Evolutionary conservation across 177 flowering plant genomes (phyloP), one percentile per base, ranked within the genome.

Genomic region (Vitis hybrid): DNA sequence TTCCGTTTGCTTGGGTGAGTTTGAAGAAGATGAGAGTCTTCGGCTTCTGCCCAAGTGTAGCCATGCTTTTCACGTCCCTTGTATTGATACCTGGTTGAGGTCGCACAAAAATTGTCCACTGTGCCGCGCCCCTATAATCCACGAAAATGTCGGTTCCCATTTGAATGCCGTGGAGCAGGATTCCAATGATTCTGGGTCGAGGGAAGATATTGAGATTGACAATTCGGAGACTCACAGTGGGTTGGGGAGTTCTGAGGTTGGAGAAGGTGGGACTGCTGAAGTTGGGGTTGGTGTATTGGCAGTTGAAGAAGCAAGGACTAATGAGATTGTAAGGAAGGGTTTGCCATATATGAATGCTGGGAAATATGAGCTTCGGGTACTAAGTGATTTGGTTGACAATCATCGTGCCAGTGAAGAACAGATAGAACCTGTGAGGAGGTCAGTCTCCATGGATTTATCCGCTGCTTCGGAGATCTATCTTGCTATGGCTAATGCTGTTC

Each of bases 391-490:
- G 73, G 76, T 31, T 15, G 80, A 59, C 4, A 63, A 71, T 63
- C 72, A 54, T 5, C 26, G 50, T 5, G 53, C 16, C 7, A 78
- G 22, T 7, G 79, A 74, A 48, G 78, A 68, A 18, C 83, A 55
- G 20, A 10, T 74, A 19, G 78, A 84, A 45, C 82, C 81, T 0
- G 52, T 80, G 68, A 81, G 87, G 73, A 77, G 93, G 74, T 88
- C 89, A 29, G 67, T 82, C 3, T 88, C 89, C 0, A 61, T 85
- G 87, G 86, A 85, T 82, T 78, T 72, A 0, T 63, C 79, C 2
- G 61, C 82, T 45, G 82, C 82, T 12, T 50, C 71, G 15, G 60
- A 54, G 73, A 77, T 81, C 26, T 66, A 72, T 61, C 49, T 63
- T 12, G 76, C 76, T n/a, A 11, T 78, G 65, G 71, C 71, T 55